Evolutionary conservation across 2,329 filamentous ascomycete genomes (phyloP).

Genomic region (Alternaria rosae): DNA sequence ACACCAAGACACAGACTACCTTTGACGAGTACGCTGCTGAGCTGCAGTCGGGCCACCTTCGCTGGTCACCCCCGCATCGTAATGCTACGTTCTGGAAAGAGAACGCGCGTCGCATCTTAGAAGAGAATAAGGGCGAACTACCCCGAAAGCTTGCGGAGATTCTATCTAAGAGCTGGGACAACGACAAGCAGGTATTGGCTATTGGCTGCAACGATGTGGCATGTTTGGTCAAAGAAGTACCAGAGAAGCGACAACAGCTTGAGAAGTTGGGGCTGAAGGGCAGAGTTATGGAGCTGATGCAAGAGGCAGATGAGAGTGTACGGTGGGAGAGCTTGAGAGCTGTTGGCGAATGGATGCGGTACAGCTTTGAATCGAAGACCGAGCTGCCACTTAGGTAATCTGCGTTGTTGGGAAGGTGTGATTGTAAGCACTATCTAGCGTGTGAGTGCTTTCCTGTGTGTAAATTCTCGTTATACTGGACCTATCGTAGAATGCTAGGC

Average conservation of each 20-base stretch:
- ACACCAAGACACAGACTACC: constrained; percentile 73
- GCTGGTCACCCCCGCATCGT: constrained; percentile 91
- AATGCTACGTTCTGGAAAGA: constrained; percentile 90
- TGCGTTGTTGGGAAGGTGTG: neutral
- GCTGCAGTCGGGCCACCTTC: constrained; percentile 82
- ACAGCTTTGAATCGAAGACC: constrained; percentile 58
- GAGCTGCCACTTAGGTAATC: constrained; percentile 40
- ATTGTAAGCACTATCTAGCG: constrained; percentile 1
- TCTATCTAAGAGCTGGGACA: constrained; percentile 81
- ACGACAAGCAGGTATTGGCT: constrained; percentile 83
- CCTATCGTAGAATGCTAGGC: constrained; percentile 5
- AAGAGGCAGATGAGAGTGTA: constrained; percentile 84
- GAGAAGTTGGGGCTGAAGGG: constrained; percentile 87
- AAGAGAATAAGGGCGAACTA: constrained; percentile 80
- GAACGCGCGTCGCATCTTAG: constrained; percentile 85
- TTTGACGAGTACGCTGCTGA: constrained; percentile 79
- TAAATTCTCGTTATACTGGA: constrained; percentile 5
- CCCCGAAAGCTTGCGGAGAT: constrained; percentile 86
- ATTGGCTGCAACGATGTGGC: constrained; percentile 94
- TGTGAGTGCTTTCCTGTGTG: constrained; percentile 6
- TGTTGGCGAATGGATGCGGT: constrained; percentile 78
- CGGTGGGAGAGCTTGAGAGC: constrained; percentile 92
- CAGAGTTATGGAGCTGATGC: constrained; percentile 93
- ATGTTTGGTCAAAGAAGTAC: constrained; percentile 86
- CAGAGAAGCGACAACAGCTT: constrained; percentile 79